A percentile compares a stretch with the other conserved stretches of the same genome.
Conservation (phyloP, 2,329 filamentous ascomycete species). For the Boeremia lycopersici region DNA sequence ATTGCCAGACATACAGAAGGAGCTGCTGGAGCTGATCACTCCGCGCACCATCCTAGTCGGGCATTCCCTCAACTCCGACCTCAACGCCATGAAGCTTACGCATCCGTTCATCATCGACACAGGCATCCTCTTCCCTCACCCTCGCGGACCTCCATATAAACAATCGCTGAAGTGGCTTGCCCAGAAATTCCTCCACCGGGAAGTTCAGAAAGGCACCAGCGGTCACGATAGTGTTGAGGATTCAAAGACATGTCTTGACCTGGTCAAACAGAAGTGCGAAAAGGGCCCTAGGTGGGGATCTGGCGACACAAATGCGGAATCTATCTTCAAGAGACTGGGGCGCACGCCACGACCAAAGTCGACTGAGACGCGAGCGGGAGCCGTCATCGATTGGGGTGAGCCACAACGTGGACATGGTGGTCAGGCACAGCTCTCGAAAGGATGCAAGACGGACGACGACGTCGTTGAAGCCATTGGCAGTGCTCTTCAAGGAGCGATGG, state of each 20-base stretch:
- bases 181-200: slow-evolving; percentile 81
- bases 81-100: slow-evolving; percentile 81
- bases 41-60: slow-evolving; percentile 76
- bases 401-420: slow-evolving; percentile 67
- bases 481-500: slow-evolving; percentile 57
- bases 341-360: slow-evolving; percentile 58
- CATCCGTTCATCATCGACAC: slow-evolving; percentile 97
- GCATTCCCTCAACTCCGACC: slow-evolving; percentile 81
- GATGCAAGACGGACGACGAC: slow-evolving; percentile 62
- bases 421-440: slow-evolving; percentile 61
- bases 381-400: slow-evolving; percentile 89
- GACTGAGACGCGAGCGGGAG: slow-evolving; percentile 57
- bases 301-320: slow-evolving; percentile 78
- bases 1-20: slow-evolving; percentile 79
- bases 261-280: slow-evolving; percentile 95
- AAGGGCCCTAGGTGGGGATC: slow-evolving; percentile 87
- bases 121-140: slow-evolving; percentile 85
- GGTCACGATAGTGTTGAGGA: slow-evolving; percentile 96
- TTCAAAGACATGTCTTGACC: slow-evolving; percentile 85
- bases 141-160: slow-evolving; percentile 86
- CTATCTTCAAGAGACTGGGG: slow-evolving; percentile 82
- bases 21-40: slow-evolving; percentile 73
- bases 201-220: slow-evolving; percentile 80
- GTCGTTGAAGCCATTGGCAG: slow-evolving; percentile 62
- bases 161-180: slow-evolving; percentile 88